Conservation (phyloP, 495 filamentous ascomycete species). For the Pyrenopolyporus hunteri region DNA sequence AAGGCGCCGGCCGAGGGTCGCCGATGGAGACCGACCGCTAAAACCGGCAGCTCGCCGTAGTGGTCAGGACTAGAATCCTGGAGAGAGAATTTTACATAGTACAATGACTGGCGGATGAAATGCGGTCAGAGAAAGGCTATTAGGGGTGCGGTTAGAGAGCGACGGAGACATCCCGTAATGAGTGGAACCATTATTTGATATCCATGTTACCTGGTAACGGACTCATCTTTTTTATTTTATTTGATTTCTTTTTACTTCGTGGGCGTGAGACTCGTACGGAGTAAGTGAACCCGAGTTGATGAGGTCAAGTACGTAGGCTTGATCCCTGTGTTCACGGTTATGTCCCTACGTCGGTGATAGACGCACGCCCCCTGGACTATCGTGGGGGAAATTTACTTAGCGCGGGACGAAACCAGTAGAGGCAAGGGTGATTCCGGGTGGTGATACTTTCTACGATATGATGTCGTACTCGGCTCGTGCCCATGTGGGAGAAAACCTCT, state of each 20-base stretch:
- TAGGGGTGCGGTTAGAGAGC: constrained; percentile 16
- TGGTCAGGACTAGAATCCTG: constrained; percentile 19
- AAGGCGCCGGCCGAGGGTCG: constrained; percentile 28
- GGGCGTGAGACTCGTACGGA: no score
- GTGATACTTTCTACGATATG: constrained; percentile 25
- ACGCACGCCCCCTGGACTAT: constrained; percentile 15
- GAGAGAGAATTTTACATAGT: constrained; percentile 1
- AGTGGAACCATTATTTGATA: constrained; percentile 20
- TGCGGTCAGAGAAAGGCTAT: constrained; percentile 29
- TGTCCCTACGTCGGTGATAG: constrained; percentile 16
- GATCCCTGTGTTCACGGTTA: constrained; percentile 21
- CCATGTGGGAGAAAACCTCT: constrained; percentile 18
- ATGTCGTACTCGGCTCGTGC: constrained; percentile 35
- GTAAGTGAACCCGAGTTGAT: constrained; percentile 18
- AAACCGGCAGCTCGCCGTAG: constrained; percentile 39
- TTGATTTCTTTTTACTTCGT: no score
- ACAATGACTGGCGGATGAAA: constrained; percentile 11
- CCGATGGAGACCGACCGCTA: constrained; percentile 38
- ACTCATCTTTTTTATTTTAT: no score
- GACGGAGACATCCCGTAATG: constrained; percentile 18
- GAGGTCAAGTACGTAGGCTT: no score
- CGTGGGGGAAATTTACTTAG: constrained; percentile 16
- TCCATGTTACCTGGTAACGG: constrained; percentile 27
- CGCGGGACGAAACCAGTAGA: constrained; percentile 34
- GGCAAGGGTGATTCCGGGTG: constrained; percentile 28